A percentile compares a stretch with the other conserved stretches of the same genome.
Evolutionary conservation across 306 rosid species (phyloP).

Genomic region (Nissolia schottii): DNA sequence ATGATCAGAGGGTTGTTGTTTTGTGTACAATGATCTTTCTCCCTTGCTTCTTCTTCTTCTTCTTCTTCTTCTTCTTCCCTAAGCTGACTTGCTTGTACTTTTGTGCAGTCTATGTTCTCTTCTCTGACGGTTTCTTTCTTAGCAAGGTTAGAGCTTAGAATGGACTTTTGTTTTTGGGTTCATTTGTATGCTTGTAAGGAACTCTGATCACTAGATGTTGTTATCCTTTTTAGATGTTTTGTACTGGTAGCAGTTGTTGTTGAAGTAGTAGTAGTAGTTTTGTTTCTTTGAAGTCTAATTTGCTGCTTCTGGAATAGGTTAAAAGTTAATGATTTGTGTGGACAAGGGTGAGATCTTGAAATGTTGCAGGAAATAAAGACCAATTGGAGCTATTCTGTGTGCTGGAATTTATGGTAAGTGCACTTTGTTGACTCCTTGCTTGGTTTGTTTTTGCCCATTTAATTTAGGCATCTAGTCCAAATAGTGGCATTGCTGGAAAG

Average conservation of each 20-base stretch:
- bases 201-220: background rate
- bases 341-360: slow-evolving; percentile 19
- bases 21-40: too few species aligned
- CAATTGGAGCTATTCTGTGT: slow-evolving; percentile 15
- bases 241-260: too few species aligned
- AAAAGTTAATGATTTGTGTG: slow-evolving; percentile 4
- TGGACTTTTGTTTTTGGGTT: background rate
- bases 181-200: slow-evolving; percentile 19
- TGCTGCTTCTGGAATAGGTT: background rate
- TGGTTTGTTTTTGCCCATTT: background rate
- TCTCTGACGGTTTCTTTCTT: slow-evolving; percentile 32
- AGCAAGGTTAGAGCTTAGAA: slow-evolving; percentile 35
- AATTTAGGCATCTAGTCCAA: background rate
- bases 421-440: slow-evolving; percentile 1
- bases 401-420: slow-evolving; percentile 22
- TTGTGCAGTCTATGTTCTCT: slow-evolving; percentile 28
- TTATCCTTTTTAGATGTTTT: background rate
- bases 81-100: slow-evolving; percentile 26
- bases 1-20: too few species aligned
- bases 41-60: too few species aligned
- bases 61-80: slow-evolving; percentile 2
- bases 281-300: slow-evolving; percentile 11
- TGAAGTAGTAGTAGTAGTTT: too few species aligned
- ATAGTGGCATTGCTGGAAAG: background rate
- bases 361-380: slow-evolving; percentile 10